phyloP scores from a whole-genome alignment of 768 basidiomycete genomes.

The Botryobasidium botryosum region DNA sequence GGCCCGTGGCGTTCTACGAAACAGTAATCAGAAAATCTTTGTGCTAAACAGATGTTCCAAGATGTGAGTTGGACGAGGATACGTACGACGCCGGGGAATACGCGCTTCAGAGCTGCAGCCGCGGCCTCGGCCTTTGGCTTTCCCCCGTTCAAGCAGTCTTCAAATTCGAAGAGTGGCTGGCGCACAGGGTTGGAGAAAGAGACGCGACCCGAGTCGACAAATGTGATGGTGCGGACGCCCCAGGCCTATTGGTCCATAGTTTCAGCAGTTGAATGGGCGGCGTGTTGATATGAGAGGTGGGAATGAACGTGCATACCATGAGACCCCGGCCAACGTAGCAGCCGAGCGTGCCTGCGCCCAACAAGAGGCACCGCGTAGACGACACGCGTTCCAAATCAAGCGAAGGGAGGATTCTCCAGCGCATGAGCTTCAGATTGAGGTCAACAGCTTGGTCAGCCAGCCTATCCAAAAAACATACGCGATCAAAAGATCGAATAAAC shows the following conservation, averaged over 20 bases:
- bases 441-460: conserved; percentile 96
- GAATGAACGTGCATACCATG: conserved; percentile 63
- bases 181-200: conserved; percentile 97
- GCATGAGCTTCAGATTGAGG: conserved; percentile 92
- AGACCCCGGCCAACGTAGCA: conserved; percentile 88
- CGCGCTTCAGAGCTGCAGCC: conserved; percentile 65
- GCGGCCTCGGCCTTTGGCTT: conserved; percentile 89
- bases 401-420: conserved; percentile 84
- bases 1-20: conserved; percentile 59
- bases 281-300: too few relatives aligned
- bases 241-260: conserved; percentile 44
- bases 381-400: conserved; percentile 83
- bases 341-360: conserved; percentile 92
- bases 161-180: conserved; percentile 91
- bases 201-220: conserved; percentile 80
- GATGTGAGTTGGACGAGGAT: background rate
- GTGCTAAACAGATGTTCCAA: too few relatives aligned
- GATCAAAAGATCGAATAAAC: background rate
- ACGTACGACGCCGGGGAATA: conserved; percentile 85
- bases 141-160: conserved; percentile 82
- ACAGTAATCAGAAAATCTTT: background rate
- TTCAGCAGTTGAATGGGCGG: too few relatives aligned
- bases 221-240: conserved; percentile 87
- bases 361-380: conserved; percentile 57
- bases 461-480: conserved; percentile 24